These are phyloP conservation scores for Tuber calosporum DNA, from an alignment of 495 filamentous ascomycete species.

Conservation along the genomic window DNA sequence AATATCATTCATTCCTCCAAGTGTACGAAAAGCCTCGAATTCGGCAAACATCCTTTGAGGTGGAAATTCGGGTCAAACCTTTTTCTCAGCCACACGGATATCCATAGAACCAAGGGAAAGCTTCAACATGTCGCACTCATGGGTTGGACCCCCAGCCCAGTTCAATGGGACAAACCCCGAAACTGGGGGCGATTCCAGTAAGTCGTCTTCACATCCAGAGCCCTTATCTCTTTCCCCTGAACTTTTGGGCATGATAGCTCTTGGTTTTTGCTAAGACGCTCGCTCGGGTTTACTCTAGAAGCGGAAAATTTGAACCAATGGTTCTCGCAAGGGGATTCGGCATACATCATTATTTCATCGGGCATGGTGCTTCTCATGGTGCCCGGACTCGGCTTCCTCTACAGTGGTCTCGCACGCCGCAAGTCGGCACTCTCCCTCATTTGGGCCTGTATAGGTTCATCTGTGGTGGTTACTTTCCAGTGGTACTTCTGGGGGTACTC, in stretches of 20 bases:
- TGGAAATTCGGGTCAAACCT: background rate
- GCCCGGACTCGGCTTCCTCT: conserved; percentile 94
- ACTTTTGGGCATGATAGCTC: background rate
- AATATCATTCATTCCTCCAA: background rate
- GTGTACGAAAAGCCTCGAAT: background rate
- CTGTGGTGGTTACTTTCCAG: conserved; percentile 84
- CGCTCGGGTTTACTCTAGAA: conserved; percentile 11
- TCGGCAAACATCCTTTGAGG: background rate
- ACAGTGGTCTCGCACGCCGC: conserved; percentile 91
- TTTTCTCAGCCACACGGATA: background rate
- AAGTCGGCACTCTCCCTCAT: conserved; percentile 94
- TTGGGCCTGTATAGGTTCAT: conserved; percentile 88
- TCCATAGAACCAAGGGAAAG: background rate
- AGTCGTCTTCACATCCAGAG: conserved; percentile 41
- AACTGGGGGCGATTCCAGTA: conserved; percentile 76
- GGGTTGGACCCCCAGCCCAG: conserved; percentile 64
- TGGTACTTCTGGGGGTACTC: conserved; percentile 99
- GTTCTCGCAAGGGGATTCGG: conserved; percentile 58
- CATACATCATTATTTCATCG: conserved; percentile 84
- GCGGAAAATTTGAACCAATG: conserved; percentile 37
- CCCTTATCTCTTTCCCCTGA: background rate
- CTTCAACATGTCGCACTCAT: conserved; percentile 63
- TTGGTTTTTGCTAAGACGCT: conserved; percentile 4
- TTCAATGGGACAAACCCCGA: conserved; percentile 69
- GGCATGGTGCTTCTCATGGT: conserved; percentile 95